A percentile compares a stretch with the other conserved stretches of the same genome.
These are phyloP conservation scores for Aspergillus fijiensis DNA, from an alignment of 2,329 filamentous ascomycete genomes.

Conservation along the genomic window DNA sequence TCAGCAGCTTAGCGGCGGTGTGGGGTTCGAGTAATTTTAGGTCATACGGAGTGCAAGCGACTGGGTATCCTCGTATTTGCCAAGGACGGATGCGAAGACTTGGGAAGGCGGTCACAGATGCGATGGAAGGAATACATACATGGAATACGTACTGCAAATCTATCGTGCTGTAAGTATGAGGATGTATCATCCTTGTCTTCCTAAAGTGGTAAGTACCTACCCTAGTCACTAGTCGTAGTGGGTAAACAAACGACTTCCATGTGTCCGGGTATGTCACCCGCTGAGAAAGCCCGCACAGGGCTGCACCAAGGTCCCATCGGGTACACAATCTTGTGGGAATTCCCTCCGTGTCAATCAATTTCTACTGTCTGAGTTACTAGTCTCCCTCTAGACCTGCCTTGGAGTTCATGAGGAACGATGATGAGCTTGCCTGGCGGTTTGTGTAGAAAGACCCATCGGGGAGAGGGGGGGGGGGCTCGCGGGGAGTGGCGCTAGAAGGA, in stretches of 20 bases:
- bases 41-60: not conserved
- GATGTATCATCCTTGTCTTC: not conserved
- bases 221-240: not conserved
- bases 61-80: not conserved
- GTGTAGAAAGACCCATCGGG: slow-evolving; percentile 3
- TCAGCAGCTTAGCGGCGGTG: not conserved
- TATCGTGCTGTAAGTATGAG: too few relatives aligned
- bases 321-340: not conserved
- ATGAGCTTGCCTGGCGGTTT: slow-evolving; percentile 4
- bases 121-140: too few relatives aligned
- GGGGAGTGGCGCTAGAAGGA: slow-evolving; percentile 24
- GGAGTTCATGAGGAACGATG: slow-evolving; percentile 6
- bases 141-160: too few relatives aligned
- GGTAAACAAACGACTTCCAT: not conserved
- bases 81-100: not conserved
- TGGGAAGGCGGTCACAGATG: not conserved
- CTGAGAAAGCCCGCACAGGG: slow-evolving; percentile 4
- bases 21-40: not conserved
- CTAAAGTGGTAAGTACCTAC: not conserved
- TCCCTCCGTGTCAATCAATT: not conserved
- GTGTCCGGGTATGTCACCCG: slow-evolving; percentile 1
- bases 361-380: not conserved
- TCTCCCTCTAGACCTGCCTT: not conserved
- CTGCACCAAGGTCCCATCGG: not conserved
- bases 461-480: slow-evolving; percentile 1